Evolutionary conservation across 2,329 filamentous ascomycete genomes (phyloP), one percentile per base, ranked within the genome.

Genomic region (Tolypocladium cylindrosporum): DNA sequence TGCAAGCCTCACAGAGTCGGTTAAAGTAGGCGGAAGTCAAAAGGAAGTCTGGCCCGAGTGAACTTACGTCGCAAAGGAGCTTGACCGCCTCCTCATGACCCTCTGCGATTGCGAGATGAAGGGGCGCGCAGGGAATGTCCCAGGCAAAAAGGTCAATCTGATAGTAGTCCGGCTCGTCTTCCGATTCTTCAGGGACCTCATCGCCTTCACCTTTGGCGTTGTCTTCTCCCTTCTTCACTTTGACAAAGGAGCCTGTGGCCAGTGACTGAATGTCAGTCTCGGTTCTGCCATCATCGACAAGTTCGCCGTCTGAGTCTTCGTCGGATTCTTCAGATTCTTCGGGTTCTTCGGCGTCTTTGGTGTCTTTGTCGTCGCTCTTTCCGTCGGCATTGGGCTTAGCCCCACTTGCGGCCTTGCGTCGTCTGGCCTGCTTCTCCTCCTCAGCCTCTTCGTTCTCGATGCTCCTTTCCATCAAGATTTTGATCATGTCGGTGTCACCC

Each of bases 101-200:
- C 60, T 84, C 82, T 1, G 89, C 69, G 60, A 95, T 91, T 9
- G 91, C 91, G 36, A 91, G 79, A 69, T 96, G 91, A 6, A 95
- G 77, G 1, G 91, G 84, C 14, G 87, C 88, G 58, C 85, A 83
- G 5, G 86, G 84, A 6, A 79, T 81, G 64, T 95, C 90, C 91
- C 91, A 96, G 1, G 89, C 84, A n/a, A 89, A 68, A 1, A 88
- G 81, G 62, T 95, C 86, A 60, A 92, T 79, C 63, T 94, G 85
- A 69, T 89, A 93, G 56, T 92, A 81, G 70, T 96, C 90, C 1
- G 90, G 89, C 24, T 89, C 87, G 11, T 87, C 79, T 1, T 84
- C 78, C 9, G 66, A 65, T 8, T 84, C 82, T 7, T 86, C 81
- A 1, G 78, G 75, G 1, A 79, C 72, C 1, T 79, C 74, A 37